Evolutionary conservation across 345 rosid species (phyloP).

Genomic region (Rhodamnia rubescens): DNA sequence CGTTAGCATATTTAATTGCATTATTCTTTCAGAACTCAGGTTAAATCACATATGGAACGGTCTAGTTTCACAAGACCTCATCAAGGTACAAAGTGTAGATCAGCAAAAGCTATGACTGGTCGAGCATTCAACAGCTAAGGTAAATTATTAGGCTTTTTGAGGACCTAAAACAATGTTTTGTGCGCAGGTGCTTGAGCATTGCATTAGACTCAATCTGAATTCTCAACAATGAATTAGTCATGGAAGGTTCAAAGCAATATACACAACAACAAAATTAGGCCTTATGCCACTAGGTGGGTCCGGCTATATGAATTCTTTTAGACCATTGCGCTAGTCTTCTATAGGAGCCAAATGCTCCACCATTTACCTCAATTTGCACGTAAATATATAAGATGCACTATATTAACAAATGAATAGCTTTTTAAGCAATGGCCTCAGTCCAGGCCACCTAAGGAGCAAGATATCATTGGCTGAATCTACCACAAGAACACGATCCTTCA

Average conservation of each 20-base stretch:
- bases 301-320: not conserved
- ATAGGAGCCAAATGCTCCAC: not conserved
- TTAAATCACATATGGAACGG: not conserved
- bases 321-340: not conserved
- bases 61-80: not conserved
- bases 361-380: not conserved
- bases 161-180: not conserved
- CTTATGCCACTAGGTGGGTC: not conserved
- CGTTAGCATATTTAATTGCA: not conserved
- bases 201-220: not conserved
- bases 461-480: not conserved
- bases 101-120: not conserved
- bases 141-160: not conserved
- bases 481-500: not conserved
- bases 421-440: not conserved
- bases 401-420: not conserved
- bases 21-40: not conserved
- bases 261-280: not conserved
- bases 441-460: not conserved
- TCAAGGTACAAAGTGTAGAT: not conserved
- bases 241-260: not conserved
- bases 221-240: not conserved
- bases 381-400: not conserved
- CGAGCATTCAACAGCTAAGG: not conserved
- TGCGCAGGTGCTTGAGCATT: not conserved